phyloP scores from a whole-genome alignment of 129 eudicot species.

The Arctium minus region DNA sequence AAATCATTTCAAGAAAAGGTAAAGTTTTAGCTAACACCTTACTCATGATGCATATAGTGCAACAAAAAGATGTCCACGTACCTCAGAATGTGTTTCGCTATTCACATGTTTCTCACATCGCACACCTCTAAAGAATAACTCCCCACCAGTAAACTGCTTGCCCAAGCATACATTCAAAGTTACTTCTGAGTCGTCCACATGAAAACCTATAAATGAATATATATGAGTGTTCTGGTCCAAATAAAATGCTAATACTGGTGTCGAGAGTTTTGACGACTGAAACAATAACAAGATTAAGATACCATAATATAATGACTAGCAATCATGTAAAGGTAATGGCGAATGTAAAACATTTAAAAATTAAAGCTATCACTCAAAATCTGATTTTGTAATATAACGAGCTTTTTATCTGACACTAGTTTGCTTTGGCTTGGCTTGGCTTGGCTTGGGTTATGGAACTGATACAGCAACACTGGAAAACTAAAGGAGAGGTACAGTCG shows the following conservation, averaged over 20 bases:
- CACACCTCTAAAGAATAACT: conserved; percentile 83
- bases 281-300: neutral
- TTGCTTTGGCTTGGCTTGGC: too few species aligned
- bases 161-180: conserved; percentile 92
- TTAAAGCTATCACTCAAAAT: neutral
- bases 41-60: neutral
- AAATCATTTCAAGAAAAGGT: neutral
- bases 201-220: conserved; percentile 56
- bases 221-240: neutral
- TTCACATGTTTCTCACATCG: conserved; percentile 94
- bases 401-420: too few species aligned
- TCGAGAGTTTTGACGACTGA: neutral
- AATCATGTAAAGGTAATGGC: neutral
- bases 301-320: neutral
- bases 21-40: neutral
- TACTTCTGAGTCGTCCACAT: conserved; percentile 96
- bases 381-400: neutral
- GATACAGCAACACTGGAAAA: neutral
- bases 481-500: neutral
- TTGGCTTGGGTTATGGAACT: neutral
- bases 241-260: neutral
- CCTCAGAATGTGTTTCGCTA: conserved; percentile 72
- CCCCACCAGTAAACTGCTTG: conserved; percentile 84
- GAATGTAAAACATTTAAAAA: neutral
- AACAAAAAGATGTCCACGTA: conserved; percentile 23